Base-by-base conservation (phyloP, 768 basidiomycete genomes). In the Collybiopsis confluens region DNA sequence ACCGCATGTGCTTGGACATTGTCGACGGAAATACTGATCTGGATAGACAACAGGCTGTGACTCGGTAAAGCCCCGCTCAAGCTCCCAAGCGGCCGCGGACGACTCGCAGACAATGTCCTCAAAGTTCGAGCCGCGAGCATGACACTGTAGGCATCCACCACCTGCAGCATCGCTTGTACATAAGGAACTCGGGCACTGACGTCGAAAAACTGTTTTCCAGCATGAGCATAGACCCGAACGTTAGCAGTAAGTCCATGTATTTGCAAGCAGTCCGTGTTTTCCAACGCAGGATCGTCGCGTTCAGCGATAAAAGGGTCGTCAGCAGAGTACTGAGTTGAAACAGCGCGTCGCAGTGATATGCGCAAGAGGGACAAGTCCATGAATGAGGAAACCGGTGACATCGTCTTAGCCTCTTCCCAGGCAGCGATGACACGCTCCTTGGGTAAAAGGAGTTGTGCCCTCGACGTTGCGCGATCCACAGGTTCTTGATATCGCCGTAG, bases 121-220 rank as follows among this genome's bases (percentile, higher is more conserved):
- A 87, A 27, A 2, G 81, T 82, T 43, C 78, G 76, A 7, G 75
- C 46, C 9, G 85, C 88, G 45, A 92, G 76, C 40, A 93, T 71
- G 15, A 74, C 60, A 59, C 82, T 85, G 64, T 94, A 94, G 27
- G 86, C 70, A 63, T 88, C 83, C 15, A 81, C 79, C 52, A 90
- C 67, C 60, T 82, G 78, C 55, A 91, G 73, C 41, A 71, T 71
- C 5, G 73, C 72, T 33, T 75, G 72, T 27, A 85, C 65, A 47
- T 76, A 74, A 15, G 85, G 81, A 18, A 88, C 68, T n/a, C 70
- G 61, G 13, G 83, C 63, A 1, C 73, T 69, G 20, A 81, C 60
- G 3, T 79, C 72, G 50, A 76, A 80, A 10, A 74, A 66, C 54
- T 83, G 79, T 44, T 55, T 55, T 16, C 57, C 70, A 44, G 38